Conservation (phyloP, 345 rosid genomes). For the Eucalyptus lansdowneana region DNA sequence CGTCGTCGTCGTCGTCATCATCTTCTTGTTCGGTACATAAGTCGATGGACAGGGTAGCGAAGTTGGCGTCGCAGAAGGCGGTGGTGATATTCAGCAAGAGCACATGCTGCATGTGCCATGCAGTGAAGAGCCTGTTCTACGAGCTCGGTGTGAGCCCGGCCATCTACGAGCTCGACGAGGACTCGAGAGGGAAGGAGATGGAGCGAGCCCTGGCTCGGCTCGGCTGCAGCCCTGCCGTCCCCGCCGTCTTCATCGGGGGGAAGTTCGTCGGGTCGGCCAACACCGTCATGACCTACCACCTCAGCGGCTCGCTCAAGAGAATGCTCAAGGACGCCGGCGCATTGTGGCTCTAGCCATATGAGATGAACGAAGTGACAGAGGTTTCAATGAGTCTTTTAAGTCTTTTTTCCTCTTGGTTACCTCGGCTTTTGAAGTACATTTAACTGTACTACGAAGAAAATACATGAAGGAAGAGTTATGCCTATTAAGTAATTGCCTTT, state of each 20-base stretch:
- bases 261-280: slow-evolving; percentile 72
- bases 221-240: slow-evolving; percentile 75
- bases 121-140: slow-evolving; percentile 78
- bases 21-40: background rate
- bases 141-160: slow-evolving; percentile 89
- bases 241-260: slow-evolving; percentile 87
- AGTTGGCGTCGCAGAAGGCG: slow-evolving; percentile 76
- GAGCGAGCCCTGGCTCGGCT: slow-evolving; percentile 67
- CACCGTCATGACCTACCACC: slow-evolving; percentile 82
- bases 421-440: background rate
- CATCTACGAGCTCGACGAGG: slow-evolving; percentile 69
- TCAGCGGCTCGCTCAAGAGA: slow-evolving; percentile 73
- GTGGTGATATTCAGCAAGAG: slow-evolving; percentile 98
- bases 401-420: background rate
- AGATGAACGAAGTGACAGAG: background rate
- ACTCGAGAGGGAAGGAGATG: slow-evolving; percentile 53
- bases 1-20: fast-evolving
- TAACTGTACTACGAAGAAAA: background rate
- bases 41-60: slow-evolving; percentile 63
- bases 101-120: slow-evolving; percentile 87
- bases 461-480: background rate
- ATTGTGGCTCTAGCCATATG: slow-evolving; percentile 50
- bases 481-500: background rate
- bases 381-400: background rate
- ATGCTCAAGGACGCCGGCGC: slow-evolving; percentile 85